phyloP scores from a whole-genome alignment of 1,139 yeast species.

The Kodamaea anthophila region DNA sequence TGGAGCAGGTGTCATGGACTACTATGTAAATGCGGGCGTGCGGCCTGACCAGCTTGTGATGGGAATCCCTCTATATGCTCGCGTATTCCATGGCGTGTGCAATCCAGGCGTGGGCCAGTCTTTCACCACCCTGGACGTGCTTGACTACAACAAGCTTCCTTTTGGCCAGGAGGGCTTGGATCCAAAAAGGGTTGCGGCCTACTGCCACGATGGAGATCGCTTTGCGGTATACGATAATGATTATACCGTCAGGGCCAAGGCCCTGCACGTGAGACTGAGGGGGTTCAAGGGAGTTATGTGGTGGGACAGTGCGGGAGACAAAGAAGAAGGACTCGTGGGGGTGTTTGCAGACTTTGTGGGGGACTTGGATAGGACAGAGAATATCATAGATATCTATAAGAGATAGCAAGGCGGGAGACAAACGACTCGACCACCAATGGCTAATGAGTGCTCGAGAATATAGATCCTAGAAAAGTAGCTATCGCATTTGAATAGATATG shows the following conservation, averaged over 20 bases:
- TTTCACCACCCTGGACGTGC: constrained; percentile 38
- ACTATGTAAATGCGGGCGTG: constrained; percentile 40
- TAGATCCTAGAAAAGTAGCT: constrained; percentile 10
- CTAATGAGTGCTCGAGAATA: no score
- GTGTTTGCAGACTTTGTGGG: constrained; percentile 40
- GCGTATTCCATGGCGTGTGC: constrained; percentile 49
- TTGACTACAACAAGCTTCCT: constrained; percentile 53
- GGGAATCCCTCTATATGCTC: constrained; percentile 89
- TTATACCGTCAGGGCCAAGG: constrained; percentile 50
- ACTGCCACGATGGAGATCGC: constrained; percentile 38
- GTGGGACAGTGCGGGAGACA: constrained; percentile 90
- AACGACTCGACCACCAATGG: no score
- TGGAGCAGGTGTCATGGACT: constrained; percentile 44
- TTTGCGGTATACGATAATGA: constrained; percentile 66
- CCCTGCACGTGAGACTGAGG: constrained; percentile 44
- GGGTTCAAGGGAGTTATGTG: constrained; percentile 81
- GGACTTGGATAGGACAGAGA: constrained; percentile 9
- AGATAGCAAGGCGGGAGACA: no score
- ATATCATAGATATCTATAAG: constrained; percentile 14
- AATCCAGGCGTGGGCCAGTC: constrained; percentile 29
- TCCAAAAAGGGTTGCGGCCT: constrained; percentile 50
- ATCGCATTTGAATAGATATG: neutral
- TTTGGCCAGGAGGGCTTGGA: constrained; percentile 46
- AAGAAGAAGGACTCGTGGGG: constrained; percentile 32
- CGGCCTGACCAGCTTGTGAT: constrained; percentile 50